phyloP scores from a whole-genome alignment of 106 monocot species.

The Gastrodia elata region DNA sequence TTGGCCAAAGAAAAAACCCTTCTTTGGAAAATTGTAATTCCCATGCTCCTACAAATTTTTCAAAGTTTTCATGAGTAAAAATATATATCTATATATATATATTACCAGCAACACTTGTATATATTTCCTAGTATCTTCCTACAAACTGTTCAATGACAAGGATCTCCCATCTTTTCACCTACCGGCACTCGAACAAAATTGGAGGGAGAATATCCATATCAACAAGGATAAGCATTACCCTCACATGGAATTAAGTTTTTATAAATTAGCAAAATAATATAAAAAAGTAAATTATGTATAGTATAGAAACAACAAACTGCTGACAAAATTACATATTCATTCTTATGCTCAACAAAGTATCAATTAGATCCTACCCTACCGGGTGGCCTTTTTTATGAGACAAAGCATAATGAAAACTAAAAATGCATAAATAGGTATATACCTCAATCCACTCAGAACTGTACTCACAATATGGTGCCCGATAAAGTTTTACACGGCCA shows the following conservation, averaged over 20 bases:
- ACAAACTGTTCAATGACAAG: background rate
- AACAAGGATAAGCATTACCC: background rate
- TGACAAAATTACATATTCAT: background rate
- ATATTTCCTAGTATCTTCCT: background rate
- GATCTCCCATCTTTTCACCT: background rate
- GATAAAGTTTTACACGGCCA: slow-evolving; percentile 76
- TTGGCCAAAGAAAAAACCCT: background rate
- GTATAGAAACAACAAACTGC: background rate
- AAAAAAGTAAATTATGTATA: background rate
- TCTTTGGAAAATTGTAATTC: background rate
- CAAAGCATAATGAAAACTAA: background rate
- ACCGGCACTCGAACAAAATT: background rate
- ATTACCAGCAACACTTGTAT: background rate
- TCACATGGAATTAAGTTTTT: background rate
- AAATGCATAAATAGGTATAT: slow-evolving; percentile 1
- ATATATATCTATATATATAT: background rate
- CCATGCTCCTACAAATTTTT: background rate
- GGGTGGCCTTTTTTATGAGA: too few relatives aligned
- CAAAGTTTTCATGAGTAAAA: background rate
- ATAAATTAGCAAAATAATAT: background rate
- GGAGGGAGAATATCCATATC: background rate
- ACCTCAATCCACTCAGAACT: slow-evolving; percentile 84
- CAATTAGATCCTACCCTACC: too few relatives aligned
- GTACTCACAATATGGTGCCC: slow-evolving; percentile 67
- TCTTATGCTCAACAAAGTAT: background rate